Base-by-base conservation (phyloP, 768 basidiomycete species). In the Lentinula aciculospora region DNA sequence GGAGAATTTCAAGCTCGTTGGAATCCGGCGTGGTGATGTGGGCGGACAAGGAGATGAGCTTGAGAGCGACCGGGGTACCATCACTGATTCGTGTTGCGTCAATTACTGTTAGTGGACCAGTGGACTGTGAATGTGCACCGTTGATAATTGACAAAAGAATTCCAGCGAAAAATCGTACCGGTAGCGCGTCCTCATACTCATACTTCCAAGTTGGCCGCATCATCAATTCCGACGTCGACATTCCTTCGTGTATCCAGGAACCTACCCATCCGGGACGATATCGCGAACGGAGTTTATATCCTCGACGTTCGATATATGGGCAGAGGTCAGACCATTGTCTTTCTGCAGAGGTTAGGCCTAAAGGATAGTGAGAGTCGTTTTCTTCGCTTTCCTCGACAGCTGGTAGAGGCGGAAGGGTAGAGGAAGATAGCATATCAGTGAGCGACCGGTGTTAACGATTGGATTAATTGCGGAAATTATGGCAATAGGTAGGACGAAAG, bases 211-310 rank as follows among this genome's bases (percentile, higher is more conserved):
- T 44, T 10, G 55, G 46, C 23, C 32, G 28, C 27, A 56, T 21
- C 32, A 44, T 12, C 23, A 56, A 10, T 21, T 56, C 42, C 4
- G 55, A 19, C 15, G 46, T 53, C 17, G 51, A 36, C 21, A 53
- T 7, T 9, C 51, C 51, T 39, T 53, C 51, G 15, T 53, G 19
- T 9, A 53, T 21, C 55, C 55, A 56, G 10, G 55, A 56, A 15
- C 55, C 55, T 17, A 45, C 32, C 55, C 55, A 56, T 21, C 46
- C 46, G 2, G 55, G 55, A 45, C 46, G 39, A 37, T 56, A 56
- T 45, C 55, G 42, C 9, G 55, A 34, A 21, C 42, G 55, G 3
- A 56, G 25, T 5, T 37, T 40, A 40, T 56, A 56, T n/a, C 55
- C 55, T 21, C 55, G 55, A 6, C 55, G 17, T 45, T 29, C 31